Conservation (phyloP, 2,329 filamentous ascomycete species). For the Aspergillus luchuensis region DNA sequence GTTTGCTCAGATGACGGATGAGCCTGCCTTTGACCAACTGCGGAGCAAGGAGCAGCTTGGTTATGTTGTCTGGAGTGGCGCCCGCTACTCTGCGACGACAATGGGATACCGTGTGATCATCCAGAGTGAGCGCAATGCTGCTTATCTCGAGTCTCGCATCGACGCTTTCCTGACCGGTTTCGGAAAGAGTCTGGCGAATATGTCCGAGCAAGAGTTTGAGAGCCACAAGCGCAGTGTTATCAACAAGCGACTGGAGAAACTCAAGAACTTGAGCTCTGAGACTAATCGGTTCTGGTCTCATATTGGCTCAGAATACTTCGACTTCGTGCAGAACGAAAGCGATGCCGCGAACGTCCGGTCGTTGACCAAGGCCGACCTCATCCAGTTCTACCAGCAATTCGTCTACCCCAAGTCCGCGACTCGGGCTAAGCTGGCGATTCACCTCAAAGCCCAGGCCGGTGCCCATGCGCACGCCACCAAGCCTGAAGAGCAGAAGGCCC, state of each 20-base stretch:
- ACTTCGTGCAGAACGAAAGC: constrained; percentile 79
- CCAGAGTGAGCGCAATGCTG: constrained; percentile 83
- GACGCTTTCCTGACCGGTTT: constrained; percentile 78
- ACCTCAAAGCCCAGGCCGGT: constrained; percentile 74
- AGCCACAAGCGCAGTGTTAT: constrained; percentile 87
- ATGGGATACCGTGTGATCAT: constrained; percentile 87
- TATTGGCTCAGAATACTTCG: constrained; percentile 81
- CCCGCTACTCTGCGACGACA: constrained; percentile 70
- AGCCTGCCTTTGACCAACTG: constrained; percentile 91
- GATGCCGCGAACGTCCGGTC: constrained; percentile 75
- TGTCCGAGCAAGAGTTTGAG: constrained; percentile 84
- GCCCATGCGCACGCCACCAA: constrained; percentile 37
- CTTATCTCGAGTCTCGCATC: constrained; percentile 84
- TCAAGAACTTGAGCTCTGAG: constrained; percentile 90
- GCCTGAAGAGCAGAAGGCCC: constrained; percentile 48
- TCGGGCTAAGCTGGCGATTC: constrained; percentile 81
- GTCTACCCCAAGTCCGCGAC: constrained; percentile 72
- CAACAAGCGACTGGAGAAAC: constrained; percentile 81
- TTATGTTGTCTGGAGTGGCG: constrained; percentile 89
- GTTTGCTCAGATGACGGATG: constrained; percentile 85
- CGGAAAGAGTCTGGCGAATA: constrained; percentile 66
- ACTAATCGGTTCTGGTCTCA: constrained; percentile 80
- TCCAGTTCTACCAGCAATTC: constrained; percentile 74
- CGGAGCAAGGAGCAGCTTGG: constrained; percentile 96
- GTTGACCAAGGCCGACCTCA: constrained; percentile 76